Evolutionary conservation across 2,329 filamentous ascomycete genomes (phyloP), one percentile per base, ranked within the genome.

Genomic region (Massarina eburnea): DNA sequence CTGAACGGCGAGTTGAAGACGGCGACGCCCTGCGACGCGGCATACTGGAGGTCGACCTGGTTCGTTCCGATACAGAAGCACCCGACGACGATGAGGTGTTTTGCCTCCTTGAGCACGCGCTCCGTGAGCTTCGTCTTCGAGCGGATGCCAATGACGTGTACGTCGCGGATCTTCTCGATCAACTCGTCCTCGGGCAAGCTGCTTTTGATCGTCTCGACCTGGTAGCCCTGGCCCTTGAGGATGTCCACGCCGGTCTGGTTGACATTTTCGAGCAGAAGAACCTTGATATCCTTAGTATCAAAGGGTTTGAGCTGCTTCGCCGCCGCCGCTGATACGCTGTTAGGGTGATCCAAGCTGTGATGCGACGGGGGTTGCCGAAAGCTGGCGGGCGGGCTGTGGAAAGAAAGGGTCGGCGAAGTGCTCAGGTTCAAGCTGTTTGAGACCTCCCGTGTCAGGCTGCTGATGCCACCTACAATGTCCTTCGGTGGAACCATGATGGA

Each of bases 21-120:
- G 27, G 91, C 91, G 68, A 97, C 96, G 57, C 94, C 91, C 66
- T 88, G 83, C 58, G 81, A 80, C 38, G 90, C 90, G 22, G 91
- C 90, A 66, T 84, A 92, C 51, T 89, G 81, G 49, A 95, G 83
- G 68, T 95, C 86, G 55, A 96, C 91, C 71, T 95, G 91, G 76
- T 95, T 97, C 46, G 94, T 99, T 56, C 94, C 94, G 62, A 99
- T 99, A 72, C 94, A 99, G 81, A 99, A 99, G 77, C 94, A 99
- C 50, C 94, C 94, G 60, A 97, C 84, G 51, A 96, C 94, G 48
- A 97, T 87, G 43, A 99, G 81, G 70, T 96, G 95, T 76, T 91
- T 95, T 44, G 94, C 94, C 70, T 95, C 86, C 45, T 83, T 80
- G 50, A 99, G 80, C 21, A 99, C 89, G 63, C 85, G 86, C 52